phyloP scores from a whole-genome alignment of 2,329 filamentous ascomycete genomes.

The Colletotrichum trifolii region DNA sequence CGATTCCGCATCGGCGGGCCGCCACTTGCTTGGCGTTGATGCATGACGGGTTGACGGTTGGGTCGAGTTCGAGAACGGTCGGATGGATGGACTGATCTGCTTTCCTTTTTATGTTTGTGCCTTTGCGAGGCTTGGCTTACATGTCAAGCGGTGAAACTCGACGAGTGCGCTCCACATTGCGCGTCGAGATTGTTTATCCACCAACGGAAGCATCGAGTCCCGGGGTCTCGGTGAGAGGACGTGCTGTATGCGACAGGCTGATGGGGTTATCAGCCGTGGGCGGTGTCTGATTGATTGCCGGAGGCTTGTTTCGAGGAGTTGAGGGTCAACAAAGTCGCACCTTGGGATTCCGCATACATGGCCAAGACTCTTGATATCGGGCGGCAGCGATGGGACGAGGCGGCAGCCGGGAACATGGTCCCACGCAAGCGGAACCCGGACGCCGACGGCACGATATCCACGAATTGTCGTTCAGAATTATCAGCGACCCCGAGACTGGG shows the following conservation, averaged over 20 bases:
- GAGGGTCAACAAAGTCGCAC: conserved; percentile 4
- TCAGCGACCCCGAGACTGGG: conserved; percentile 9
- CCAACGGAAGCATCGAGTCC: conserved; percentile 21
- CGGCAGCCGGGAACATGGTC: conserved; percentile 8
- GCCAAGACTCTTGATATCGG: conserved; percentile 7
- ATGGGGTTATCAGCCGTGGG: background rate
- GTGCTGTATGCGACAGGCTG: conserved; percentile 22
- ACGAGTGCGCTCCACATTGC: conserved; percentile 18
- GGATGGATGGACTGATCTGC: conserved; percentile 25
- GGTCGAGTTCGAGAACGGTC: conserved; percentile 13
- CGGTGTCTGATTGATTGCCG: conserved; percentile 23
- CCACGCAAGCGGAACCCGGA: conserved; percentile 14
- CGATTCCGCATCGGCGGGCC: conserved; percentile 29
- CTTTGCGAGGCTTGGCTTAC: conserved; percentile 26
- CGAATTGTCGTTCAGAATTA: conserved; percentile 23
- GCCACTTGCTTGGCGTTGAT: conserved; percentile 18
- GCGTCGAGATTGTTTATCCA: conserved; percentile 29
- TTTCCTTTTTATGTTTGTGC: conserved; percentile 31
- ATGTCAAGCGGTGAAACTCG: conserved; percentile 23
- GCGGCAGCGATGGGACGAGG: conserved; percentile 14
- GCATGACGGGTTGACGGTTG: conserved; percentile 15
- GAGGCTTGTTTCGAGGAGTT: conserved; percentile 2
- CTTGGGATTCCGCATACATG: conserved; percentile 12
- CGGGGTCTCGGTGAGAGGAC: conserved; percentile 2
- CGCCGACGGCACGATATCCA: conserved; percentile 14